Percentiles rank a stretch among this genome's conserved stretches.
Conservation (phyloP, 768 basidiomycete species). For the Mycena vitilis region DNA sequence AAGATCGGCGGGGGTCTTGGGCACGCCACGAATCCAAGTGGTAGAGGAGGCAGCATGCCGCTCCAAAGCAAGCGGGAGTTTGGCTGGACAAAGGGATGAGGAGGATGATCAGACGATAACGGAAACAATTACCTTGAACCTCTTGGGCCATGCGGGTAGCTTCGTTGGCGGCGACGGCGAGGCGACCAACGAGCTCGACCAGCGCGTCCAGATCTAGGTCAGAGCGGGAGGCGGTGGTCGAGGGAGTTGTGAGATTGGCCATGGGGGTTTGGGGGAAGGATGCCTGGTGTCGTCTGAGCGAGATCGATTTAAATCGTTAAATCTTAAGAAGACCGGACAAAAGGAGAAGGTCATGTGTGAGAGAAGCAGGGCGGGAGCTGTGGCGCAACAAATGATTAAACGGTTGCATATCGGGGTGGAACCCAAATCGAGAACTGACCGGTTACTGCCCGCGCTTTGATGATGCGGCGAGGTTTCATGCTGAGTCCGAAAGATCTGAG, state of each 20-base stretch:
- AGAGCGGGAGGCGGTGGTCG: not conserved
- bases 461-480: too few relatives aligned
- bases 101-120: not conserved
- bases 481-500: too few relatives aligned
- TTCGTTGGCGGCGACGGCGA: not conserved
- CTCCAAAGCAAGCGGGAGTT: not conserved
- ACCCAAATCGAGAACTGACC: too few relatives aligned
- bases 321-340: too few relatives aligned
- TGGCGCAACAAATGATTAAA: too few relatives aligned
- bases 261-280: not conserved
- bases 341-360: too few relatives aligned
- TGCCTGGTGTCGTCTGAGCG: too few relatives aligned
- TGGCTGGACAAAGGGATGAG: not conserved
- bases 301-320: too few relatives aligned
- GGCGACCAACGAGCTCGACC: conserved; percentile 1
- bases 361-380: too few relatives aligned
- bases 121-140: not conserved
- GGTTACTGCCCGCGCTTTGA: too few relatives aligned
- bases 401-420: too few relatives aligned
- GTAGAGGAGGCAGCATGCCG: too few relatives aligned
- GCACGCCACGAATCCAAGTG: not conserved
- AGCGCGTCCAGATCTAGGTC: conserved; percentile 8
- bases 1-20: not conserved
- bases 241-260: not conserved
- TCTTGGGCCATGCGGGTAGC: conserved; percentile 3